Conservation (phyloP, 2,329 filamentous ascomycete genomes). For the Fragosphaeria purpurea region DNA sequence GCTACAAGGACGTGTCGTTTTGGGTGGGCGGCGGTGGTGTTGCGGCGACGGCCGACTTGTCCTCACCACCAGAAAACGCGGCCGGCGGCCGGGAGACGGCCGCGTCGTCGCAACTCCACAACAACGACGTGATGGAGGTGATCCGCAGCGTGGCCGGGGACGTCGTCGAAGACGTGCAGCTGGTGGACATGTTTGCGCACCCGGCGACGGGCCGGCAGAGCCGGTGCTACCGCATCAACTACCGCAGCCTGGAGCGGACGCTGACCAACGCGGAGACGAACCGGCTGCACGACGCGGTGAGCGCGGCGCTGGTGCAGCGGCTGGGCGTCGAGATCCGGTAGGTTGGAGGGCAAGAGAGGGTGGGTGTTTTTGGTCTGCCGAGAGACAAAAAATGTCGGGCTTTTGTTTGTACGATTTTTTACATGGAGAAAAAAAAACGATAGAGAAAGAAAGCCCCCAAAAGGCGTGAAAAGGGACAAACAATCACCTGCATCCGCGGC, state of each 20-base stretch:
- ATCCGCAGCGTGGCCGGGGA: constrained; percentile 76
- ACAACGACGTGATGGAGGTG: constrained; percentile 96
- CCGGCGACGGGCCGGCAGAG: constrained; percentile 76
- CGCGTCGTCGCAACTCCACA: constrained; percentile 50
- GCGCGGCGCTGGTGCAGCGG: constrained; percentile 52
- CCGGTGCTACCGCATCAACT: constrained; percentile 87
- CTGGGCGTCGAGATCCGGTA: constrained; percentile 73
- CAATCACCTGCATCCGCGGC: no score
- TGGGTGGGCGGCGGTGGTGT: constrained; percentile 52
- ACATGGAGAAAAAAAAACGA: no score
- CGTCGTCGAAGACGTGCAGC: constrained; percentile 73
- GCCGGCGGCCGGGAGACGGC: constrained; percentile 18
- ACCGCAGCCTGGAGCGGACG: constrained; percentile 84
- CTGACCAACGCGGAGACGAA: constrained; percentile 78
- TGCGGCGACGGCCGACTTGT: constrained; percentile 19
- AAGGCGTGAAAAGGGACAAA: no score
- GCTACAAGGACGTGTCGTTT: constrained; percentile 88
- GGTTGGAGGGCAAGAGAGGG: not conserved
- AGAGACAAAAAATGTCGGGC: no score
- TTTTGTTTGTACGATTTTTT: no score
- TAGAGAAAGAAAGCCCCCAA: no score
- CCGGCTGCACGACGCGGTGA: constrained; percentile 60
- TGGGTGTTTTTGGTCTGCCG: no score
- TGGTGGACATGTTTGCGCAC: constrained; percentile 81
- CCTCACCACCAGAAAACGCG: constrained; percentile 16